Evolutionary conservation across 257 asterid species (phyloP), one percentile per base, ranked within the genome.

Genomic region (Rubia yunnanensis): DNA sequence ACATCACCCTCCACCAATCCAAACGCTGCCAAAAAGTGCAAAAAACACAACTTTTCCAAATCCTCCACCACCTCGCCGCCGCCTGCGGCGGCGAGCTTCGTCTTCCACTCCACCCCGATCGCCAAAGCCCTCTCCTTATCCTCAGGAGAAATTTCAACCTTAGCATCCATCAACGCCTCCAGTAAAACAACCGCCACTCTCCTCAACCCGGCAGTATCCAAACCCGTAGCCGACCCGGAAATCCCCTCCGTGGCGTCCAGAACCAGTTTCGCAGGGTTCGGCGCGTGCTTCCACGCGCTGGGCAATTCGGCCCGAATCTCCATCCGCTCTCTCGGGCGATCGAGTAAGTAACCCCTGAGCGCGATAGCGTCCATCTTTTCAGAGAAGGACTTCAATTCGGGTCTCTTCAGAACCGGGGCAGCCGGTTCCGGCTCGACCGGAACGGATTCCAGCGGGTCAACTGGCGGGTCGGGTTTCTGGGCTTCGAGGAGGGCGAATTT

Each of bases 321-420:
- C 3, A 50, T 26, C 77, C 88, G 79, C 26, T 80, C 87, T 74
- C 65, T 86, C 18, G 84, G 85, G 24, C 81, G 83, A 18, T 79
- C 82, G 24, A 77, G 63, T 4, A 86, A 56, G 73, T 80, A 86
- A 48, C 70, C 76, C 17, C 81, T 63, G 70, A 86, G 66, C 6
- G 82, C 87, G 38, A 79, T 20, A 7, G 85, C 91, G 61, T 86
- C 91, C 85, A 79, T 84, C 35, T 79, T 79, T 70, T 72, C 79
- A 31, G 87, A 84, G 10, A 84, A 67, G 6, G 81, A 63, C 78
- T 68, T 77, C 79, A 86, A 66, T 30, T 86, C 83, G 46, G 79
- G 76, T 31, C 88, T 79, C 62, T 81, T 84, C 5, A 83, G 83
- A 26, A 67, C 76, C 18, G 49, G 49, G 17, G 81, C 81, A 23